Evolutionary conservation across 225 moss, liverwort and hornwort genomes (phyloP).

Genomic region (Climacium dendroides): DNA sequence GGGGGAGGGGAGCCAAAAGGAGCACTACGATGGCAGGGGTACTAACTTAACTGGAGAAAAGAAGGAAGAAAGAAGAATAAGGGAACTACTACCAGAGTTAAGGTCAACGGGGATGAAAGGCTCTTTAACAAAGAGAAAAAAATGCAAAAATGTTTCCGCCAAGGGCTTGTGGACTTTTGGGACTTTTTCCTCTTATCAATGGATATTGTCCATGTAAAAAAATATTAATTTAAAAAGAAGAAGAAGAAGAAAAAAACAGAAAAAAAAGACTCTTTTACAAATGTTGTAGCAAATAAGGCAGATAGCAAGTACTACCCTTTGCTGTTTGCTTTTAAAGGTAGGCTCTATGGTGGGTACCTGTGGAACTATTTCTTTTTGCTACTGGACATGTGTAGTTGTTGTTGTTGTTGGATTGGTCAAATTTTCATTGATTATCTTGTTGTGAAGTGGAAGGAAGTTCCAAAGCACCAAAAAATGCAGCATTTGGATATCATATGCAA

Average conservation of each 20-base stretch:
- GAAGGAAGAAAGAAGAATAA: not conserved
- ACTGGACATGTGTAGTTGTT: too few relatives aligned
- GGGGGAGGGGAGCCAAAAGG: not conserved
- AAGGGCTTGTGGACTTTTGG: too few relatives aligned
- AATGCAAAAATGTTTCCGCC: too few relatives aligned
- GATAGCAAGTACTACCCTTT: not conserved
- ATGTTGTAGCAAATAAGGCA: not conserved
- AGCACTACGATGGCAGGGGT: not conserved
- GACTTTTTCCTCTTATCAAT: too few relatives aligned
- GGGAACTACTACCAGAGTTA: not conserved
- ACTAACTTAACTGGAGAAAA: too few relatives aligned
- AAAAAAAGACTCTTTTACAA: not conserved
- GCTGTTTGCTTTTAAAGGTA: not conserved
- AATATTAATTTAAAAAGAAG: too few relatives aligned
- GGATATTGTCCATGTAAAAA: too few relatives aligned
- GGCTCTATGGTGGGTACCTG: not conserved
- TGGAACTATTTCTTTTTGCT: accelerated
- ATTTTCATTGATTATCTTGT: too few relatives aligned
- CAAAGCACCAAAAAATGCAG: accelerated
- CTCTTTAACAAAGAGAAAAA: too few relatives aligned
- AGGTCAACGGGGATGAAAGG: too few relatives aligned
- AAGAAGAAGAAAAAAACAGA: too few relatives aligned
- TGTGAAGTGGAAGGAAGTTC: not conserved
- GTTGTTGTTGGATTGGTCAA: too few relatives aligned
- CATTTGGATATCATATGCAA: not conserved